Percentiles rank a stretch among this genome's conserved stretches.
phyloP scores from a whole-genome alignment of 225 moss, liverwort and hornwort species.

The Rhytidiadelphus loreus region DNA sequence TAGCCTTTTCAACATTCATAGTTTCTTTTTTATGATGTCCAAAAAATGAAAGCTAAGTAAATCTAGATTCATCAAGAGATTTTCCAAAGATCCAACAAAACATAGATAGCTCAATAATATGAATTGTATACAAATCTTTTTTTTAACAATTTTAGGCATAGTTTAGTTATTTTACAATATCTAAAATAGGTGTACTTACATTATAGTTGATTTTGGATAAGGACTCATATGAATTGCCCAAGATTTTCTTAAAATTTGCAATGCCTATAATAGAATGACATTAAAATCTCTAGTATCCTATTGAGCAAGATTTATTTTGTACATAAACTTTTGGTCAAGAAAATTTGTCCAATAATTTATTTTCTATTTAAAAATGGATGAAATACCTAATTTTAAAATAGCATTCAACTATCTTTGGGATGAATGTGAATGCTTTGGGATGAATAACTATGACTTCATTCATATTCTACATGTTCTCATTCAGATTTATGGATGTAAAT shows the following conservation, averaged over 20 bases:
- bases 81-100: neutral
- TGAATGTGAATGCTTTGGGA: neutral
- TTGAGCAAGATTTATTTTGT: neutral
- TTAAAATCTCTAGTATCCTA: neutral
- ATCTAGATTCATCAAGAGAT: neutral
- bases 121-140: neutral
- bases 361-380: neutral
- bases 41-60: neutral
- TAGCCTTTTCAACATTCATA: neutral
- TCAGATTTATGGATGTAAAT: neutral
- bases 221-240: neutral
- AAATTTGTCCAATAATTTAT: too few relatives aligned
- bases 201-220: neutral
- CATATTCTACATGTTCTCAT: neutral
- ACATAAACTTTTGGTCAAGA: fast-evolving
- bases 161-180: neutral
- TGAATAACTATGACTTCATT: neutral
- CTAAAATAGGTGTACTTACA: neutral
- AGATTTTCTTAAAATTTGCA: neutral
- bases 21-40: neutral
- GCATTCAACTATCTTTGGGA: neutral
- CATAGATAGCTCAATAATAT: neutral
- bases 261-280: neutral
- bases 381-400: neutral
- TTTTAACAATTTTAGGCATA: fast-evolving